Evolutionary conservation across 164 flowering plant species (phyloP), one percentile per base, ranked within the genome.

Genomic region (Vitis rupestris): DNA sequence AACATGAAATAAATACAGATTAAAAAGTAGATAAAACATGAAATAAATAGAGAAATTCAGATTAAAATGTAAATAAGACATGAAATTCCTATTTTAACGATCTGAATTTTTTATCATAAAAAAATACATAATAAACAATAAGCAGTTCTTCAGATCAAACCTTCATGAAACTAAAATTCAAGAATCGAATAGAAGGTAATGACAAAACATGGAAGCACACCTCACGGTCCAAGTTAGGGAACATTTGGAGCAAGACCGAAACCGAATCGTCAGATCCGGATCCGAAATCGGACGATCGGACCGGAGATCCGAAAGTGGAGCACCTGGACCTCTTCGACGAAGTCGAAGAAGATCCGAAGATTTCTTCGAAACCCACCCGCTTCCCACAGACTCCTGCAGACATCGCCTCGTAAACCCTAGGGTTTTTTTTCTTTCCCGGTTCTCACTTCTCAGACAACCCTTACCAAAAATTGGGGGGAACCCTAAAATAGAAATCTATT

Each of bases 321-420:
- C 74, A 73, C 69, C 76, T 70, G 50, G 77, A 66, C 67, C 80
- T 62, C 72, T 77, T 77, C 23, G 74, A 55, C 59, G 75, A 50
- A 27, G 78, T 53, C 23, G 74, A 52, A 44, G 74, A 65, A 54
- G 74, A 76, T 59, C 76, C 80, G 64, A 73, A 74, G 11, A 73
- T 31, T 29, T 77, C 80, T 15, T 77, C 80, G 44, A 70, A 77
- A 60, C 80, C 80, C 50, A 74, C 80, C 65, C 80, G 68, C 66
- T 77, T 77, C 57, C 80, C 77, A 64, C 80, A 77, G 59, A 77
- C 67, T 44, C 80, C 77, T 2, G 80, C 77, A 66, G 80, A 77
- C 80, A 77, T 77, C 65, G 70, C 72, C 63, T 37, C 68, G 37
- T 50, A 53, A 74, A 68, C 52, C 77, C 73, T 60, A 50, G 16